Evolutionary conservation across 306 rosid species (phyloP).

Genomic region (Quillaja saponaria): DNA sequence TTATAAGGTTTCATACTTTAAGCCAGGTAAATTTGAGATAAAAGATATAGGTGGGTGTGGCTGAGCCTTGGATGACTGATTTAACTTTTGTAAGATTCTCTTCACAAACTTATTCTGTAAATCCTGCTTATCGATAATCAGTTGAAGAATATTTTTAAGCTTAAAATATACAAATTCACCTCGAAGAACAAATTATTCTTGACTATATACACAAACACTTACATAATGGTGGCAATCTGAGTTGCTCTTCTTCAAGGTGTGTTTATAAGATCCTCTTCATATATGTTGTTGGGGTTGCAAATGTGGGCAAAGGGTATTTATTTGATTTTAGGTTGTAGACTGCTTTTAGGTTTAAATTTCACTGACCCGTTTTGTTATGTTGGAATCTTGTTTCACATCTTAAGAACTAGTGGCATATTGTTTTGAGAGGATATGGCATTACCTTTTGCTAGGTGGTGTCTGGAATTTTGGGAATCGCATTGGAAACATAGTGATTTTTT

Average conservation of each 20-base stretch:
- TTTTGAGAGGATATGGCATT: conserved; percentile 11
- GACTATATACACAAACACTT: neutral
- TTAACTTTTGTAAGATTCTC: too few species aligned
- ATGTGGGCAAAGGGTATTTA: conserved; percentile 20
- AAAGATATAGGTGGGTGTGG: neutral
- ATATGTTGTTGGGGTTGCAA: conserved; percentile 1
- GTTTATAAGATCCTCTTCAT: neutral
- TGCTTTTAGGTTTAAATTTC: conserved; percentile 20
- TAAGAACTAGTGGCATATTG: conserved; percentile 1
- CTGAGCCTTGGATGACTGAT: too few species aligned
- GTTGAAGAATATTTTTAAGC: too few species aligned
- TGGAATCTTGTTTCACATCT: conserved; percentile 16
- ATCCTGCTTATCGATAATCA: too few species aligned
- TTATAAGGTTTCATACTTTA: neutral
- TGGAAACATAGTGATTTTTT: conserved; percentile 18
- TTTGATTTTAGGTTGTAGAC: conserved; percentile 18
- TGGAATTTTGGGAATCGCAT: conserved; percentile 16
- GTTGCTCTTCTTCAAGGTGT: neutral
- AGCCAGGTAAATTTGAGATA: neutral
- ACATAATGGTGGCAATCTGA: neutral
- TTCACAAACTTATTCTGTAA: too few species aligned
- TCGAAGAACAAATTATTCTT: conserved; percentile 1
- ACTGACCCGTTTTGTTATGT: conserved; percentile 14
- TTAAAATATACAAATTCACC: neutral
- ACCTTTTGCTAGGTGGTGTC: conserved; percentile 10